Conservation (phyloP, 352 stramenopile species). For the Pythium rishiriense region DNA sequence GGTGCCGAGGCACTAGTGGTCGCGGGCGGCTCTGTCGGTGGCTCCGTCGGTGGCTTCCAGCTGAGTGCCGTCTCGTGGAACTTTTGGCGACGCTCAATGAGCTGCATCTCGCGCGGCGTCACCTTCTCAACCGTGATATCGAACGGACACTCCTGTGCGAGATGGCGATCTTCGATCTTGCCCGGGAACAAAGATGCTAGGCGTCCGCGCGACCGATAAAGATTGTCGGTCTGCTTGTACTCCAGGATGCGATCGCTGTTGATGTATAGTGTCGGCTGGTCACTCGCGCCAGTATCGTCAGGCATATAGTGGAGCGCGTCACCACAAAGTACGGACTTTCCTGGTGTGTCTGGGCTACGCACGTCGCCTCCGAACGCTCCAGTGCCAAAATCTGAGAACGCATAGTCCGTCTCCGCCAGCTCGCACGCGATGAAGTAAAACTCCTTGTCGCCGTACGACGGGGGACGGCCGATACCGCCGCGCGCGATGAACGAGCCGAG, state of each 20-base stretch:
- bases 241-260: slow-evolving; percentile 61
- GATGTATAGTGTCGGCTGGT: slow-evolving; percentile 49
- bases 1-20: too few species aligned
- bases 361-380: slow-evolving; percentile 49
- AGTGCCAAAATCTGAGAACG: slow-evolving; percentile 66
- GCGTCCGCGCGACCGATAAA: slow-evolving; percentile 14
- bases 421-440: slow-evolving; percentile 73
- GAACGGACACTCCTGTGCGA: slow-evolving; percentile 25
- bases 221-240: slow-evolving; percentile 9
- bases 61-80: slow-evolving; percentile 6
- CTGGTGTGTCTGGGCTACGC: slow-evolving; percentile 26
- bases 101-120: slow-evolving; percentile 3
- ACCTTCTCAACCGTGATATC: slow-evolving; percentile 15
- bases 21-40: background rate
- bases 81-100: slow-evolving; percentile 12
- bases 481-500: slow-evolving; percentile 53
- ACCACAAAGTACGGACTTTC: slow-evolving; percentile 50
- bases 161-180: slow-evolving; percentile 8
- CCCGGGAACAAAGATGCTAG: slow-evolving; percentile 18
- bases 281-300: slow-evolving; percentile 3
- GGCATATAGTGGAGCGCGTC: slow-evolving; percentile 62
- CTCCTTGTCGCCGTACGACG: slow-evolving; percentile 78
- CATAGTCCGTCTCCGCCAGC: slow-evolving; percentile 62
- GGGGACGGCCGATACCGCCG: slow-evolving; percentile 27
- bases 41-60: slow-evolving; percentile 9